Evolutionary conservation across 2,329 filamentous ascomycete genomes (phyloP).

Genomic region (Aspergillus cejpii): DNA sequence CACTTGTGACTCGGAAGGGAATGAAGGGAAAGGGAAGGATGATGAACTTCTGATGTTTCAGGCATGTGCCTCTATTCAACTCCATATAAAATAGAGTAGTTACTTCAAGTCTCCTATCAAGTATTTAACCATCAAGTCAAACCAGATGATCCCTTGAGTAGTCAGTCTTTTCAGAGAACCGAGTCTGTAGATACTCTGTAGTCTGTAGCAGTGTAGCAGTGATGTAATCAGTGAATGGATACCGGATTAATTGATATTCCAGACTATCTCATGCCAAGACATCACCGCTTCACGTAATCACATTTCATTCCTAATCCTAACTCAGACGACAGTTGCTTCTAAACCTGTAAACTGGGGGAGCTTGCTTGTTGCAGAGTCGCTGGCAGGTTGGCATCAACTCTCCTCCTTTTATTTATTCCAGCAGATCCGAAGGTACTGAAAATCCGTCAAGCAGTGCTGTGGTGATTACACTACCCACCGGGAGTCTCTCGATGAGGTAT

Average conservation of each 20-base stretch:
- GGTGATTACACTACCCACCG: slow-evolving; percentile 2
- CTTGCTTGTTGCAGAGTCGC: neutral
- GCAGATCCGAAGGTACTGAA: neutral
- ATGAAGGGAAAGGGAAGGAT: neutral
- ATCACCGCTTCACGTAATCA: slow-evolving; percentile 7
- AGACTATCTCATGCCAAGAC: slow-evolving; percentile 5
- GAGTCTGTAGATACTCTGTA: too few relatives aligned
- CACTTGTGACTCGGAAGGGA: neutral
- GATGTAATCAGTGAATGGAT: neutral
- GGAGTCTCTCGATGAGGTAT: slow-evolving; percentile 16
- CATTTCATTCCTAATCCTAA: neutral
- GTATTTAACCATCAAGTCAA: too few relatives aligned
- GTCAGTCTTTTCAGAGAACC: too few relatives aligned
- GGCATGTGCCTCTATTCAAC: too few relatives aligned
- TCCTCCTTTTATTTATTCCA: neutral
- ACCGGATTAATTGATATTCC: slow-evolving; percentile 4
- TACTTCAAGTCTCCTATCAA: too few relatives aligned
- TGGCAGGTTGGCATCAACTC: neutral
- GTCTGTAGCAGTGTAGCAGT: neutral
- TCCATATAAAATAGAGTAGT: too few relatives aligned
- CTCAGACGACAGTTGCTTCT: slow-evolving; percentile 1
- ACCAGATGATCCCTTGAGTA: too few relatives aligned
- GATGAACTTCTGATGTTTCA: too few relatives aligned
- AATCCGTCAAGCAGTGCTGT: neutral
- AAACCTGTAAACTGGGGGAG: slow-evolving; percentile 4